Evolutionary conservation across 1,139 yeast species (phyloP).

Genomic region (Suhomyces yuchorum): DNA sequence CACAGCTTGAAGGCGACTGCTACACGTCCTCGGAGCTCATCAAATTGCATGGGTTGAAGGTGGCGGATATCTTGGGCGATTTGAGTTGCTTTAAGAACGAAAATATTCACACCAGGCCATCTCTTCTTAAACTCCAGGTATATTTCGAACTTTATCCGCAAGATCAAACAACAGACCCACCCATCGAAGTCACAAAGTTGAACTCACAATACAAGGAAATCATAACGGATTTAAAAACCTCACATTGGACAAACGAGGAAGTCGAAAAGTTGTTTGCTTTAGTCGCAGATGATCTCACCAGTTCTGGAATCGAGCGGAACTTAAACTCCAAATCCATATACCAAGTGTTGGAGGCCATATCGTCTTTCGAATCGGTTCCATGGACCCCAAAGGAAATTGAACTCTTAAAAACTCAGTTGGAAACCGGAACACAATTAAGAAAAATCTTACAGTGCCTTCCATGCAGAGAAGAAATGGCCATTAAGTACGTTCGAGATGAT

Average conservation of each 20-base stretch:
- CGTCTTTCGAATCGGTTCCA: conserved; percentile 2
- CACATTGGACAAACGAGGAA: conserved; percentile 1
- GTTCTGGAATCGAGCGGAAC: neutral
- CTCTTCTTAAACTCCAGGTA: neutral
- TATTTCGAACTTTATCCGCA: neutral
- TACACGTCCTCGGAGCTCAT: neutral
- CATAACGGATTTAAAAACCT: neutral
- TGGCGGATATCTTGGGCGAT: neutral
- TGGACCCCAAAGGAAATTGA: conserved; percentile 14
- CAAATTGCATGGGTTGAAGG: neutral
- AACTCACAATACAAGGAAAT: neutral
- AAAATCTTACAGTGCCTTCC: conserved; percentile 2
- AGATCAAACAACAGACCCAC: neutral
- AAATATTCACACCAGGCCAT: neutral
- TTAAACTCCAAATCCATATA: neutral
- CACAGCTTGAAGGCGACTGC: neutral
- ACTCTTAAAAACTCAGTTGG: neutral
- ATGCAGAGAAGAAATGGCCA: conserved; percentile 2
- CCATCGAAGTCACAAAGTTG: neutral
- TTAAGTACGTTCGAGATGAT: neutral
- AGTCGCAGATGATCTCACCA: conserved; percentile 3
- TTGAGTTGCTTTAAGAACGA: neutral
- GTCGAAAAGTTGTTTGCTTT: conserved; percentile 2
- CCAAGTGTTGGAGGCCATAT: neutral
- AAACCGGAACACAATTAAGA: neutral